phyloP scores from a whole-genome alignment of 306 rosid species.

The Inga laurina region DNA sequence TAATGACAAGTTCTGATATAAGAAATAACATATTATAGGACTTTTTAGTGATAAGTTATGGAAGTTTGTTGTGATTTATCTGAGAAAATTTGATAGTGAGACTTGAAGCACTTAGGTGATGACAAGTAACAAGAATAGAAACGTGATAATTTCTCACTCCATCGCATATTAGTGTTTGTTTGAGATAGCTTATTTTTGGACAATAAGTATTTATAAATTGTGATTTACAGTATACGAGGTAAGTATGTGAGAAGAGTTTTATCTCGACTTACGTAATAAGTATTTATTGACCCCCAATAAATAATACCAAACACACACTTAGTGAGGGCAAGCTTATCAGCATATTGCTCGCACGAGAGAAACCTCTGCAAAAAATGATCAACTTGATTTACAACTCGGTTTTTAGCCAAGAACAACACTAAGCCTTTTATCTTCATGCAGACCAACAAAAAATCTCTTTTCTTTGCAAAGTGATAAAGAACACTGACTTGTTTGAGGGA shows the following conservation, averaged over 20 bases:
- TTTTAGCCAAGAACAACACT: neutral
- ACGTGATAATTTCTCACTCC: slow-evolving; percentile 63
- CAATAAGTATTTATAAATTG: too few species aligned
- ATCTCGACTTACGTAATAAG: too few species aligned
- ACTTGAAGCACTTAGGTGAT: slow-evolving; percentile 46
- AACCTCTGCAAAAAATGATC: slow-evolving; percentile 58
- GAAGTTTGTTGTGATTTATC: neutral
- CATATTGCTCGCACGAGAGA: slow-evolving; percentile 62
- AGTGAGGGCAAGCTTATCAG: slow-evolving; percentile 62
- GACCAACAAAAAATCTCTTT: neutral
- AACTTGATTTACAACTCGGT: neutral
- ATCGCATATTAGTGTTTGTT: slow-evolving; percentile 44
- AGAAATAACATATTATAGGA: too few species aligned
- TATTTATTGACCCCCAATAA: too few species aligned
- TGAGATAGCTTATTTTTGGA: too few species aligned
- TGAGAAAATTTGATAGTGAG: neutral
- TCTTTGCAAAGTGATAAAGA: neutral
- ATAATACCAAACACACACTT: too few species aligned
- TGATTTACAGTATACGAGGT: too few species aligned
- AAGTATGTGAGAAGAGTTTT: too few species aligned
- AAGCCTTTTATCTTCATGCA: neutral
- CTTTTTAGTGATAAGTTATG: neutral
- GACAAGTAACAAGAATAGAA: slow-evolving; percentile 56
- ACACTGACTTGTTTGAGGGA: slow-evolving; percentile 71
- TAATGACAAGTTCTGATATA: too few species aligned